Evolutionary conservation across 139 green algal species (phyloP).

Genomic region (Asterochloris sp.): DNA sequence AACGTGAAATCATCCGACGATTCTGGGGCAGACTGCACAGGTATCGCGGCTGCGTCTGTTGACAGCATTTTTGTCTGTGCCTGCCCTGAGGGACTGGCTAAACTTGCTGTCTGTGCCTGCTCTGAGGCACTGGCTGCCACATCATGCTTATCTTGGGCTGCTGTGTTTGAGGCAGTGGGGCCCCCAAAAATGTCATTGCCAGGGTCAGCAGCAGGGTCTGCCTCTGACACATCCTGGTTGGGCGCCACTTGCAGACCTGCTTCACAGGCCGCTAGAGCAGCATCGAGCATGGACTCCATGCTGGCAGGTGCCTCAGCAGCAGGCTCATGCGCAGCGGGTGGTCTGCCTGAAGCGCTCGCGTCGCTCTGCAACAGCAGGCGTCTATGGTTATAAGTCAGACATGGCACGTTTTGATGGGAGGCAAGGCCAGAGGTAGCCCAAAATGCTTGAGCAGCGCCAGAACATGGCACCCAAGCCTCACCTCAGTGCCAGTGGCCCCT

Average conservation of each 20-base stretch:
- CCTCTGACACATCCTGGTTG: not conserved
- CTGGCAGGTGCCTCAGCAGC: not conserved
- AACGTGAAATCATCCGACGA: slow-evolving; percentile 15
- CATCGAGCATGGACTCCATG: not conserved
- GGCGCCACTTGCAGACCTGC: not conserved
- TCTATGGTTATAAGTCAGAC: too few relatives aligned
- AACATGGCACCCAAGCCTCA: too few relatives aligned
- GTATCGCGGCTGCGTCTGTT: not conserved
- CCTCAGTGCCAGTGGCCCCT: not conserved
- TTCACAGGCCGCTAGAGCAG: not conserved
- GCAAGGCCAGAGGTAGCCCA: too few relatives aligned
- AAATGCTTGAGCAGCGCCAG: too few relatives aligned
- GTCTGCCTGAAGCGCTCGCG: too few relatives aligned
- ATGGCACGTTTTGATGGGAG: too few relatives aligned
- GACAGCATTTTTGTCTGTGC: not conserved
- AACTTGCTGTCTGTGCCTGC: too few relatives aligned
- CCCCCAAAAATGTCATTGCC: slow-evolving; percentile 41
- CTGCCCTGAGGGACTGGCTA: not conserved
- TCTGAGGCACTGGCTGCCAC: not conserved
- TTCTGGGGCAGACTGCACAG: not conserved
- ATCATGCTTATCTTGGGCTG: slow-evolving; percentile 1
- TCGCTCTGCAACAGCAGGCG: too few relatives aligned
- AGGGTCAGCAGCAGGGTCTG: slow-evolving; percentile 20
- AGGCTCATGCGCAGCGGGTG: too few relatives aligned
- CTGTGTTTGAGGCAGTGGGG: slow-evolving; percentile 2